These are phyloP conservation scores for Gnaphalium uliginosum DNA, from an alignment of 129 eudicot species.

Conservation along the genomic window DNA sequence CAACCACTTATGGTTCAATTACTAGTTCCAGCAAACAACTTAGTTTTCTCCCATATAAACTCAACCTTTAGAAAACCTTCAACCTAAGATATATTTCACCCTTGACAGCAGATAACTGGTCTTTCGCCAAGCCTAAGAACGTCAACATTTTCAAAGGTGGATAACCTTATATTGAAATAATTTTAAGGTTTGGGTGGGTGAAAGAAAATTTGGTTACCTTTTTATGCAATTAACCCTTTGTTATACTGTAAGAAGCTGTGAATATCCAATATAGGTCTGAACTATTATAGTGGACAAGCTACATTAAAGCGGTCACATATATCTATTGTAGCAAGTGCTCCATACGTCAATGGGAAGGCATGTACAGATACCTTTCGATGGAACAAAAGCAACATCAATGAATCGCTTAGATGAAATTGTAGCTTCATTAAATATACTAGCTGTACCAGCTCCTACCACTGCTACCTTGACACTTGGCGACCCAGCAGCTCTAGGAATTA, in stretches of 20 bases:
- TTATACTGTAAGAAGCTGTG: too few species aligned
- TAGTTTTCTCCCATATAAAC: too few species aligned
- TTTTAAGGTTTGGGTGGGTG: not conserved
- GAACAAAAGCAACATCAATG: slow-evolving; percentile 70
- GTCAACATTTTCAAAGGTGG: too few species aligned
- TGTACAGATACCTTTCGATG: slow-evolving; percentile 72
- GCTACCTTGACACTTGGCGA: slow-evolving; percentile 69
- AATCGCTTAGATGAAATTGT: slow-evolving; percentile 38
- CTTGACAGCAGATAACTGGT: too few species aligned
- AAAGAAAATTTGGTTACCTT: too few species aligned
- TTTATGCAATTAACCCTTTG: too few species aligned
- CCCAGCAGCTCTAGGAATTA: slow-evolving; percentile 67
- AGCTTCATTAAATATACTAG: slow-evolving; percentile 61
- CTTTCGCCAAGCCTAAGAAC: too few species aligned
- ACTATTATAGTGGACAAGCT: slow-evolving; percentile 1
- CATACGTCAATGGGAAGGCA: slow-evolving; percentile 13
- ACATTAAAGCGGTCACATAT: not conserved
- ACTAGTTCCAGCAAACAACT: too few species aligned
- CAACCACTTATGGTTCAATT: too few species aligned
- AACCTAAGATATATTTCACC: too few species aligned
- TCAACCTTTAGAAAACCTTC: too few species aligned
- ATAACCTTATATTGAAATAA: not conserved
- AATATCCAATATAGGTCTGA: not conserved
- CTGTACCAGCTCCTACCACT: slow-evolving; percentile 92
- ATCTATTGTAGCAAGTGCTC: slow-evolving; percentile 7